Conservation (phyloP, 352 stramenopile species). For the Phytophthora pinifolia region DNA sequence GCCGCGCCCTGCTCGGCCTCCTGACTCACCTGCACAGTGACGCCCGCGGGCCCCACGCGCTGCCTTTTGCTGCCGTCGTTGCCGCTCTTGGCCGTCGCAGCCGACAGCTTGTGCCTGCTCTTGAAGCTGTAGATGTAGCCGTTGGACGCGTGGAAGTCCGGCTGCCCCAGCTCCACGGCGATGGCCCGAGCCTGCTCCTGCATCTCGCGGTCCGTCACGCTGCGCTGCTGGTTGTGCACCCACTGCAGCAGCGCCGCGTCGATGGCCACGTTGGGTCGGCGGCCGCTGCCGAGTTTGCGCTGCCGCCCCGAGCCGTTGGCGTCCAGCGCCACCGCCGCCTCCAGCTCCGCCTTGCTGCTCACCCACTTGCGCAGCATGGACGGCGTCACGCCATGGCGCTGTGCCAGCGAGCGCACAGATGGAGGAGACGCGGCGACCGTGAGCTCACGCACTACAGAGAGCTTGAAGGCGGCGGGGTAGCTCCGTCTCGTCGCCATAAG, state of each 20-base stretch:
- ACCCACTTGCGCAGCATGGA: constrained; percentile 37
- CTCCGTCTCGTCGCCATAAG: constrained; percentile 22
- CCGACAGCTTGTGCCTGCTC: constrained; percentile 20
- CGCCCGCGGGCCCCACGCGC: neutral
- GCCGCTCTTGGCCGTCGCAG: neutral
- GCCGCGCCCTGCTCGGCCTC: neutral
- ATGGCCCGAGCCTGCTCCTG: constrained; percentile 25
- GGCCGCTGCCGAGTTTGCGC: constrained; percentile 33
- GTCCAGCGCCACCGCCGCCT: constrained; percentile 28
- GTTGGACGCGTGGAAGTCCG: constrained; percentile 30
- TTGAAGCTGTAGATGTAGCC: constrained; percentile 40
- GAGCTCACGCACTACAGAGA: constrained; percentile 30
- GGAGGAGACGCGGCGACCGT: constrained; percentile 1
- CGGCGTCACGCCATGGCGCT: constrained; percentile 26
- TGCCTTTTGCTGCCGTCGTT: constrained; percentile 10
- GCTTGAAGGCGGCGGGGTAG: constrained; percentile 34
- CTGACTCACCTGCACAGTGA: constrained; percentile 19
- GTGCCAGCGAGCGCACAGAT: constrained; percentile 23
- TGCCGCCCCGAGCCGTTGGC: constrained; percentile 2
- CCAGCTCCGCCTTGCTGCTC: constrained; percentile 22
- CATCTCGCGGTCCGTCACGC: constrained; percentile 30
- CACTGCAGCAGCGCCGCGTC: constrained; percentile 28
- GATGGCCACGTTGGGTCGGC: constrained; percentile 20
- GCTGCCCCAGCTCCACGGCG: constrained; percentile 16
- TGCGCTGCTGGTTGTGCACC: constrained; percentile 15